phyloP scores from a whole-genome alignment of 2,329 filamentous ascomycete species.

The Colletotrichum sp. region DNA sequence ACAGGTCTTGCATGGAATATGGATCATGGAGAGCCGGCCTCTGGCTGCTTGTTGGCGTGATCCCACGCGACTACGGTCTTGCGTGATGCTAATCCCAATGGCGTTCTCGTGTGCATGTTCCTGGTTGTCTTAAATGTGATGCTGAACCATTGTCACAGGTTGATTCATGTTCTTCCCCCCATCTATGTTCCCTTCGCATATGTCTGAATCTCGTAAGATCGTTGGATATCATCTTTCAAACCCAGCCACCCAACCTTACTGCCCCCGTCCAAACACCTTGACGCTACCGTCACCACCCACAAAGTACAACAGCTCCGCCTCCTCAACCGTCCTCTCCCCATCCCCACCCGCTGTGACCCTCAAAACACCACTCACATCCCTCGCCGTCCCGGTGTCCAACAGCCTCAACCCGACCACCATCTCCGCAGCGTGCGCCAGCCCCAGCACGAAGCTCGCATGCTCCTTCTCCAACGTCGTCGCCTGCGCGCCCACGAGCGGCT shows the following conservation, averaged over 20 bases:
- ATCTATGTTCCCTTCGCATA: not conserved
- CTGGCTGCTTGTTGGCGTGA: not conserved
- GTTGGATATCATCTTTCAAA: not conserved
- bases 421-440: slow-evolving; percentile 77
- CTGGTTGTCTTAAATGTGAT: not conserved
- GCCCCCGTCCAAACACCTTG: slow-evolving; percentile 84
- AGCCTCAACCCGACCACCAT: slow-evolving; percentile 74
- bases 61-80: not conserved
- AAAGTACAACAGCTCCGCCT: slow-evolving; percentile 82
- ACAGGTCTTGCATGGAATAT: not conserved
- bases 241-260: slow-evolving; percentile 32
- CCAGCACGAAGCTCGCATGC: slow-evolving; percentile 73
- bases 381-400: slow-evolving; percentile 87
- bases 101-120: not conserved
- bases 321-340: slow-evolving; percentile 41
- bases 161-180: not conserved
- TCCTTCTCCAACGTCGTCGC: slow-evolving; percentile 71
- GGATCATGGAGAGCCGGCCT: slow-evolving; percentile 15
- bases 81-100: not conserved
- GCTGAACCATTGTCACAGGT: not conserved
- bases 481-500: slow-evolving; percentile 68
- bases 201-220: not conserved
- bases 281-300: slow-evolving; percentile 80
- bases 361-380: slow-evolving; percentile 88
- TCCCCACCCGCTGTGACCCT: slow-evolving; percentile 68